A percentile compares a stretch with the other conserved stretches of the same genome.
Conservation (phyloP, 2,329 filamentous ascomycete species). For the Penicillium sp. region DNA sequence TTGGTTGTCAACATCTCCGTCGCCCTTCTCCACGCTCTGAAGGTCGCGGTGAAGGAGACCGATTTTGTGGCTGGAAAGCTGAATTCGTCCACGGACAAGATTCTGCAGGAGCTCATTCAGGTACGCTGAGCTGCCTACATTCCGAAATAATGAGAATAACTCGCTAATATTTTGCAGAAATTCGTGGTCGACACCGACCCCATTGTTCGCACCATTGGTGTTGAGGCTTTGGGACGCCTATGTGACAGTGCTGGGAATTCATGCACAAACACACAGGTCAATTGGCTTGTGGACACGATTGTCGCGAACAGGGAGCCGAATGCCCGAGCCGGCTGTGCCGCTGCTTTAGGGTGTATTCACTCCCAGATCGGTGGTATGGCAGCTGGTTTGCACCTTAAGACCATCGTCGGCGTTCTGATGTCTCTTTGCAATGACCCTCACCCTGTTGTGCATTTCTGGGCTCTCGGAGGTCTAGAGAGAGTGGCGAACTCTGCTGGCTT, state of each 20-base stretch:
- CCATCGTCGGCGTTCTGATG: conserved; percentile 97
- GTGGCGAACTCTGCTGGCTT: conserved; percentile 91
- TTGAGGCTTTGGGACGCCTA: conserved; percentile 80
- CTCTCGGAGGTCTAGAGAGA: conserved; percentile 80
- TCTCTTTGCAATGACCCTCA: conserved; percentile 95
- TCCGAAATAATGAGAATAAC: neutral
- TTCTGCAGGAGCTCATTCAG: conserved; percentile 69
- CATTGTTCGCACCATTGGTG: conserved; percentile 81
- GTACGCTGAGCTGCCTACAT: conserved; percentile 52
- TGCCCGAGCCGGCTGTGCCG: conserved; percentile 89
- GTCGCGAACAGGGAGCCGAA: conserved; percentile 91
- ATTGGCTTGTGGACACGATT: conserved; percentile 89
- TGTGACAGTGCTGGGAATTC: conserved; percentile 83
- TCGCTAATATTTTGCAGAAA: conserved; percentile 41
- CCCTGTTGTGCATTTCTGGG: conserved; percentile 94
- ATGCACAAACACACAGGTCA: conserved; percentile 88
- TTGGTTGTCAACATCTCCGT: conserved; percentile 88
- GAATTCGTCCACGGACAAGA: conserved; percentile 74
- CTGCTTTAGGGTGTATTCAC: conserved; percentile 90
- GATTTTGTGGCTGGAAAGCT: conserved; percentile 71
- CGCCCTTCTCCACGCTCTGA: conserved; percentile 76
- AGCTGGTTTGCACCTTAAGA: conserved; percentile 93
- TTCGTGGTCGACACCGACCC: conserved; percentile 84
- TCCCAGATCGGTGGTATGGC: conserved; percentile 97
- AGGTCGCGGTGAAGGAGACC: conserved; percentile 82